Percentiles rank a stretch among this genome's conserved stretches.
phyloP scores from a whole-genome alignment of 768 basidiomycete genomes.

The Pleurotus salmoneostramineus region DNA sequence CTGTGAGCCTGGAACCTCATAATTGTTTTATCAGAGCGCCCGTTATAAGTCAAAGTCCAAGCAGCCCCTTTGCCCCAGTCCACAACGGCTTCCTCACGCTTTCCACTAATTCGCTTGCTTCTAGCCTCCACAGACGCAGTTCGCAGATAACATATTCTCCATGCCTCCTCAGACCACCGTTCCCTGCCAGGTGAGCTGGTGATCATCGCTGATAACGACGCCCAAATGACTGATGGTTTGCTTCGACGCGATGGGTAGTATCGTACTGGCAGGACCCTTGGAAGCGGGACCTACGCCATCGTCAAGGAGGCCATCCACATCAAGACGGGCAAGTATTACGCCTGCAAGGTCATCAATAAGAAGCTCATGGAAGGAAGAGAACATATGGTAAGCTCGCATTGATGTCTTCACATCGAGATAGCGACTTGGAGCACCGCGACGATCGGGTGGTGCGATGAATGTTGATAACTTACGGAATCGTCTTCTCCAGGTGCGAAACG shows the following conservation, averaged over 20 bases:
- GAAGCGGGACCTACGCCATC: constrained; percentile 92
- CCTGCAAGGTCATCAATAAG: constrained; percentile 99
- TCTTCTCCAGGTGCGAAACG: constrained; percentile 78
- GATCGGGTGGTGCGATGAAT: not conserved
- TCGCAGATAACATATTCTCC: constrained; percentile 5
- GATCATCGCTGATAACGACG: constrained; percentile 9
- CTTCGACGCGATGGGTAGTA: constrained; percentile 42
- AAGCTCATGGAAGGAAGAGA: constrained; percentile 97
- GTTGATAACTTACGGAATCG: not conserved
- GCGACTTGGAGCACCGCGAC: not conserved
- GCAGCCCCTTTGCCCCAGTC: not conserved
- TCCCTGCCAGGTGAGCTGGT: constrained; percentile 38
- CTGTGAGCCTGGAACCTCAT: constrained; percentile 6
- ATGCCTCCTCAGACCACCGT: constrained; percentile 33
- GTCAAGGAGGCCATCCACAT: constrained; percentile 95
- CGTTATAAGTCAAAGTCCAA: not conserved
- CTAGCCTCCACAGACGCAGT: constrained; percentile 7
- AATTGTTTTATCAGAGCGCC: constrained; percentile 7
- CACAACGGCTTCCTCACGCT: not conserved
- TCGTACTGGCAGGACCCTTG: constrained; percentile 83
- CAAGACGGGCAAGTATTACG: constrained; percentile 89
- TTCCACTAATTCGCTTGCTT: constrained; percentile 2
- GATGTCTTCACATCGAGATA: not conserved
- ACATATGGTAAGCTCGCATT: constrained; percentile 73
- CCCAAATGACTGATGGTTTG: constrained; percentile 1